These are phyloP conservation scores for Xenosphaeropsis pyriputrescens DNA, from an alignment of 2,329 filamentous ascomycete species.

Conservation along the genomic window DNA sequence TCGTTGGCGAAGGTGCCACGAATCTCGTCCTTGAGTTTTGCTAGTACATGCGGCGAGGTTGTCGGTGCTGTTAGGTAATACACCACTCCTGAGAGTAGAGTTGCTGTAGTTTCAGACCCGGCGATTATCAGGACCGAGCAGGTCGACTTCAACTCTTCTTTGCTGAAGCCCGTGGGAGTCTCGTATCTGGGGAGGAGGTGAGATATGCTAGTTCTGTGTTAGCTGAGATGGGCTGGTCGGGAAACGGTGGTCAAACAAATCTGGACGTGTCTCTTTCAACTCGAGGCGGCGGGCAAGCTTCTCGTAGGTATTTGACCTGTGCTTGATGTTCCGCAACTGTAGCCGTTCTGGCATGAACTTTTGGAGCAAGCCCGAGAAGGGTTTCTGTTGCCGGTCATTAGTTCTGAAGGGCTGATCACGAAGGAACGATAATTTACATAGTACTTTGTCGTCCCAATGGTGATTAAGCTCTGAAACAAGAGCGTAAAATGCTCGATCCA, in stretches of 20 bases:
- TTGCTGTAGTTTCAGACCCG: conserved; percentile 24
- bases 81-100: conserved; percentile 20
- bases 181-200: conserved; percentile 16
- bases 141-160: conserved; percentile 6
- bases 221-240: not conserved
- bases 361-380: no score
- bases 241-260: conserved; percentile 13
- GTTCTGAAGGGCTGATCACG: no score
- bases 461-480: no score
- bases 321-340: not conserved
- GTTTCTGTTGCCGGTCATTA: no score
- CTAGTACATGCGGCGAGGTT: conserved; percentile 12
- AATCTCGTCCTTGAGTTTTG: conserved; percentile 25
- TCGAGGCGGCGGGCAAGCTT: conserved; percentile 6
- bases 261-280: conserved; percentile 15
- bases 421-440: no score
- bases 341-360: no score
- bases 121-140: conserved; percentile 16
- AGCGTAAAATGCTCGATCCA: not conserved
- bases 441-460: no score
- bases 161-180: conserved; percentile 7
- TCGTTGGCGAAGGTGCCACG: conserved; percentile 20
- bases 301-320: conserved; percentile 4
- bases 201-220: conserved; percentile 1
- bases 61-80: conserved; percentile 9